Base-by-base conservation (phyloP, 257 asterid species). In the Nicotiana tomentosiformis region DNA sequence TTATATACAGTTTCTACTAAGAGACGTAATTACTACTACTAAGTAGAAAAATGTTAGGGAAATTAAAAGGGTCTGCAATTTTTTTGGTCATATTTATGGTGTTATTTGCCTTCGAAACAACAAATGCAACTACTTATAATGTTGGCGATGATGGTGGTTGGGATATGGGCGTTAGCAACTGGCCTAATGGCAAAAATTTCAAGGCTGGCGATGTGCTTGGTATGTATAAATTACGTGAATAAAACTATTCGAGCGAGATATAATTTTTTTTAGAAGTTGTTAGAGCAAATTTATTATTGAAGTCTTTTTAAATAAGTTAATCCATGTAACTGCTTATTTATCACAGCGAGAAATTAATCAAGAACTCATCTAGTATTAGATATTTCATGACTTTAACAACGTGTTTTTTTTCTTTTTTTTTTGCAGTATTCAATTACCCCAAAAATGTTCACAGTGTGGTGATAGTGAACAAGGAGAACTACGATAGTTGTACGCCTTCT, bases 391-490 rank as follows among this genome's bases (percentile, higher is more conserved):
- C 68, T 26, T 62, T 26, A 62, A 62, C 12, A n/a, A 60, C 16
- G 4, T 32, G 1, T 26, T 58, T 17, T 57, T 62, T 1, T 32
- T 66, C 6, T 16, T 8, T 7, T 32, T 20, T 20, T 5, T 2
- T 39, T 66, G 10, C 72, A 55, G 83, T 32, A n/a, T 78, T 84
- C 61, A 83, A 77, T 3, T 84, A 83, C 68, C 49, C 66, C 0
- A 16, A 18, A 14, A 26, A 15, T 7, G 17, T 49, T 3, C 80
- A 77, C 74, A 83, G 7, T 18, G 83, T 83, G 43, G 72, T 67
- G 61, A 49, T 7, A 1, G 82, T 83, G 66, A 76, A 49, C 67
- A 9, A 83, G 61, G 72, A 8, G 15, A 17, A 46, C 30, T 83
- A 62, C 9, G 46, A 64, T 23, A 18, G 55, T 11, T 83, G 85